Conservation (phyloP, 2,329 filamentous ascomycete species). For the Sporothrix protearum region DNA sequence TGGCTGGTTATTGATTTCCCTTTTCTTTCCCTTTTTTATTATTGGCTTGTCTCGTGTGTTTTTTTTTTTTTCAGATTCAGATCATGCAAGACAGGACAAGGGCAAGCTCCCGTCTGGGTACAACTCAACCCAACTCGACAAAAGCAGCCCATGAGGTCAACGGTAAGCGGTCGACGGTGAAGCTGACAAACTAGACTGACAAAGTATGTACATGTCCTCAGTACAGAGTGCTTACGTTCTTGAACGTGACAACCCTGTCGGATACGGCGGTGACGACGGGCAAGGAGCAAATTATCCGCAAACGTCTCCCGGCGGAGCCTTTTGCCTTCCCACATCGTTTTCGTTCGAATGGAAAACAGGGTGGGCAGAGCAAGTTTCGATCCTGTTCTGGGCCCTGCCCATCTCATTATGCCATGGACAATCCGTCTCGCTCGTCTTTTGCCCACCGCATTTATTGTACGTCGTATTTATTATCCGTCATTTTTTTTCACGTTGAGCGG, state of each 20-base stretch:
- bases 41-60: background rate
- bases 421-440: background rate
- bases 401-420: background rate
- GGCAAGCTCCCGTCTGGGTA: background rate
- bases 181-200: too few relatives aligned
- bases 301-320: background rate
- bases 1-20: too few relatives aligned
- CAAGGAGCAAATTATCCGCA: background rate
- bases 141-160: background rate
- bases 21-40: too few relatives aligned
- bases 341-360: background rate
- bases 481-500: background rate
- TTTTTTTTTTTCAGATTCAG: background rate
- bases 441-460: background rate
- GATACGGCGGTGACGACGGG: background rate
- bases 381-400: background rate
- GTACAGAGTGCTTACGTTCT: too few relatives aligned
- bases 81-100: background rate
- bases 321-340: background rate
- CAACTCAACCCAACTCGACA: background rate
- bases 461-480: background rate
- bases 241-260: too few relatives aligned
- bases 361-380: background rate
- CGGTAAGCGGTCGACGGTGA: background rate
- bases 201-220: too few relatives aligned